Evolutionary conservation across 2,329 filamentous ascomycete species (phyloP).

Genomic region (Stenocarpella maydis): DNA sequence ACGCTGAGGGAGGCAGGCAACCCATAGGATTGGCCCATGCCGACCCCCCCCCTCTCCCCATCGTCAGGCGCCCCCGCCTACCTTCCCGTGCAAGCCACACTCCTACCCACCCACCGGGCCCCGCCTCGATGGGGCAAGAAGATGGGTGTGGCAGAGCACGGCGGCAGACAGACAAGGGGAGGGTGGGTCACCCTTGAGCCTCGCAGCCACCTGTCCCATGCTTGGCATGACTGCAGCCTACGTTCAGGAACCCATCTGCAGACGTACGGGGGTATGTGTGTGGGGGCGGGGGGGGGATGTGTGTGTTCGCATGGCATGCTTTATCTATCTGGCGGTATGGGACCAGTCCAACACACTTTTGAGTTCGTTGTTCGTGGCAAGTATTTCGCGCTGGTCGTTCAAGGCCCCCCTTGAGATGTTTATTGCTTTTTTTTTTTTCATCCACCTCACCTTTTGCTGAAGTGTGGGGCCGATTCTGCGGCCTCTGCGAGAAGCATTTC

Average conservation of each 20-base stretch:
- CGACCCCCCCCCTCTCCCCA: neutral
- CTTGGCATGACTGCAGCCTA: slow-evolving; percentile 28
- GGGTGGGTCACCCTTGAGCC: neutral
- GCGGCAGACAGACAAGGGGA: slow-evolving; percentile 6
- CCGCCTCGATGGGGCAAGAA: neutral
- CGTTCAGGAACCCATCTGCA: slow-evolving; percentile 29
- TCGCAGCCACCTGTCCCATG: slow-evolving; percentile 4
- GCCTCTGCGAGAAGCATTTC: slow-evolving; percentile 21
- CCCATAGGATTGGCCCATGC: neutral
- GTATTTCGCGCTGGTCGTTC: neutral
- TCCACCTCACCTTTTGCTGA: neutral
- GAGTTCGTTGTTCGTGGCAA: neutral
- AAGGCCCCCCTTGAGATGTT: neutral
- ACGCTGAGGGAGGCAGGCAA: neutral
- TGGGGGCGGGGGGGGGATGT: too few species aligned
- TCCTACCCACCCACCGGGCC: neutral
- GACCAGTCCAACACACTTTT: neutral
- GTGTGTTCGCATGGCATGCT: too few species aligned
- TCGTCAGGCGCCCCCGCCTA: neutral
- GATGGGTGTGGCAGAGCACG: slow-evolving; percentile 28
- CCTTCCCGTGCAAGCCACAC: neutral
- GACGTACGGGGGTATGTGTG: neutral
- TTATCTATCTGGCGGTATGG: too few species aligned
- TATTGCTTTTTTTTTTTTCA: neutral
- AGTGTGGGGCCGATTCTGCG: slow-evolving; percentile 18